A percentile compares a stretch with the other conserved stretches of the same genome.
Evolutionary conservation across 257 asterid species (phyloP).

Genomic region (Osmanthus fragrans): DNA sequence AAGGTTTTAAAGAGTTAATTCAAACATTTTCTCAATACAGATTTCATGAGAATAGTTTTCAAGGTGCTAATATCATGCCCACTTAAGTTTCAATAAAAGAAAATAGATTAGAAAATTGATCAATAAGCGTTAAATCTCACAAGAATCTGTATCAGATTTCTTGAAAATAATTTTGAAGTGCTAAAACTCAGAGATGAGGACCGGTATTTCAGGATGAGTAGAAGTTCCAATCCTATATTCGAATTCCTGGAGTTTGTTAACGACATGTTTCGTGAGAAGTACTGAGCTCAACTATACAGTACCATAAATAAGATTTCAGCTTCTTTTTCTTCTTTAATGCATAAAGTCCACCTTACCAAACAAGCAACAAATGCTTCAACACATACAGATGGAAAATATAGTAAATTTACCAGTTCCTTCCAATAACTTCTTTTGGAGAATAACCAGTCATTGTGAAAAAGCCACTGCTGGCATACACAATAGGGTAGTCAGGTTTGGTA

Average conservation of each 20-base stretch:
- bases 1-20: background rate
- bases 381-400: background rate
- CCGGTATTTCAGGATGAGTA: slow-evolving; percentile 8
- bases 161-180: background rate
- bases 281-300: background rate
- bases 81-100: background rate
- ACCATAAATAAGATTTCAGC: background rate
- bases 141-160: background rate
- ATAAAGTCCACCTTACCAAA: background rate
- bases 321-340: background rate
- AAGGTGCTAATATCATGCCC: background rate
- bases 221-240: background rate
- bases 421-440: slow-evolving; percentile 77
- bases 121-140: background rate
- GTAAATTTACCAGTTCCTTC: slow-evolving; percentile 73
- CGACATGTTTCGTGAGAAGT: background rate
- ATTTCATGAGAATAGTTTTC: background rate
- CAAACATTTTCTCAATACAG: background rate
- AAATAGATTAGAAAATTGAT: background rate
- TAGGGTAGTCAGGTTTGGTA: slow-evolving; percentile 89
- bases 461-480: slow-evolving; percentile 92
- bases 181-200: background rate
- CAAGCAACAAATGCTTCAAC: background rate
- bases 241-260: background rate
- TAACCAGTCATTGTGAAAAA: slow-evolving; percentile 91